These are phyloP conservation scores for Batkoa obscura DNA, from an alignment of 371 early-diverging fungal species.

Conservation along the genomic window DNA sequence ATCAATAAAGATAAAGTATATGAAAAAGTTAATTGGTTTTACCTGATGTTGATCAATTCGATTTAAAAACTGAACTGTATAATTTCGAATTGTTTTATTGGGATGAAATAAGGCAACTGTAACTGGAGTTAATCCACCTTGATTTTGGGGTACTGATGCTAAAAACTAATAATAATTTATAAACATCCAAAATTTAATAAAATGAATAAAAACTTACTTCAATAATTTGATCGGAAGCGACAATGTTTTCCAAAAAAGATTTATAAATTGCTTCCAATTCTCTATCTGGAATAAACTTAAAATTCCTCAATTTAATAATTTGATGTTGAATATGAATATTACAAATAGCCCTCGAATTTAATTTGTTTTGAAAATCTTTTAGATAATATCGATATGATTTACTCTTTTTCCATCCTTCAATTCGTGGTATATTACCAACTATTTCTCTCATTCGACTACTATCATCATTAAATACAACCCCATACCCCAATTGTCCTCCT, in stretches of 20 bases:
- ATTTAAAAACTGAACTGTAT: conserved; percentile 43
- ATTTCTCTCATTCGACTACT: conserved; percentile 37
- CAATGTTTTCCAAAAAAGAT: conserved; percentile 34
- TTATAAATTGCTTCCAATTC: conserved; percentile 45
- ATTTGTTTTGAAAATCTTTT: conserved; percentile 31
- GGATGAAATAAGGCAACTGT: conserved; percentile 68
- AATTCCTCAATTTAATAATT: conserved; percentile 34
- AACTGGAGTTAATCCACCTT: conserved; percentile 64
- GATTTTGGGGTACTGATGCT: conserved; percentile 53
- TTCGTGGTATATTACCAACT: conserved; percentile 39
- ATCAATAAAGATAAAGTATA: neutral
- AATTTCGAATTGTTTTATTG: conserved; percentile 27
- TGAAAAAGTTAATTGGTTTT: conserved; percentile 10
- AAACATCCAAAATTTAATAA: neutral
- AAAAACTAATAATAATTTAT: conserved; percentile 26
- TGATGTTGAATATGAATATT: conserved; percentile 47
- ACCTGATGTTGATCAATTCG: conserved; percentile 40
- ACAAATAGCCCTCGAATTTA: conserved; percentile 30
- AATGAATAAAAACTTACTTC: conserved; percentile 26
- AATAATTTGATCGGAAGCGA: conserved; percentile 53
- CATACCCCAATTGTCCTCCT: conserved; percentile 31
- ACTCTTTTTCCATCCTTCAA: conserved; percentile 70
- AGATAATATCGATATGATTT: conserved; percentile 44
- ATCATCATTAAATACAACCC: conserved; percentile 52
- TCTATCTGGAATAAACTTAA: conserved; percentile 30